A percentile compares a stretch with the other conserved stretches of the same genome.
phyloP scores from a whole-genome alignment of 176 grass and related monocot species.

The Carex scoparia region DNA sequence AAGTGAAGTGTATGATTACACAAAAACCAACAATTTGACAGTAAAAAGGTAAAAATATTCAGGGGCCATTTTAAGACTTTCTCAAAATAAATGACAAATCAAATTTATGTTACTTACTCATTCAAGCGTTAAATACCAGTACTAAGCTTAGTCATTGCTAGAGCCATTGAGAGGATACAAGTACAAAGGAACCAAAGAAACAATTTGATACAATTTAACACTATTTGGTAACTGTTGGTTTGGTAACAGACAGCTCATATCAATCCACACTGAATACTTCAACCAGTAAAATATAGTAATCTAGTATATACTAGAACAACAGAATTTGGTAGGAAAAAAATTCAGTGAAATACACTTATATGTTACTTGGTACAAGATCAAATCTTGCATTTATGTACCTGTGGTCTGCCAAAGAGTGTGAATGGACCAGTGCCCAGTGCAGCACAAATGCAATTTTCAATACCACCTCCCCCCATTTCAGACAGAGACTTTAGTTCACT shows the following conservation, averaged over 20 bases:
- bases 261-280: background rate
- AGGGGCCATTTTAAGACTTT: background rate
- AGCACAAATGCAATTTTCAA: conserved; percentile 56
- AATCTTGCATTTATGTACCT: conserved; percentile 1
- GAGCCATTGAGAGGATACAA: background rate
- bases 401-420: conserved; percentile 18
- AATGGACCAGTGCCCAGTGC: conserved; percentile 45
- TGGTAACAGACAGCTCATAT: background rate
- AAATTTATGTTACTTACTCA: background rate
- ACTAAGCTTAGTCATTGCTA: background rate
- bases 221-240: background rate
- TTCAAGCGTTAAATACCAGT: background rate
- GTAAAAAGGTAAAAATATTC: background rate
- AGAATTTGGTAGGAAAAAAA: background rate
- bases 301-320: background rate
- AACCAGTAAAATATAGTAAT: background rate
- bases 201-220: background rate
- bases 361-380: background rate
- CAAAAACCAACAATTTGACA: background rate
- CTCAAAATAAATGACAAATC: background rate
- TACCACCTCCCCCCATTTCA: conserved; percentile 50
- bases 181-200: background rate
- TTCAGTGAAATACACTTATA: background rate
- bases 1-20: background rate
- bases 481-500: conserved; percentile 35